phyloP scores from a whole-genome alignment of 495 filamentous ascomycete genomes.

The Barbatosphaeria neglecta region DNA sequence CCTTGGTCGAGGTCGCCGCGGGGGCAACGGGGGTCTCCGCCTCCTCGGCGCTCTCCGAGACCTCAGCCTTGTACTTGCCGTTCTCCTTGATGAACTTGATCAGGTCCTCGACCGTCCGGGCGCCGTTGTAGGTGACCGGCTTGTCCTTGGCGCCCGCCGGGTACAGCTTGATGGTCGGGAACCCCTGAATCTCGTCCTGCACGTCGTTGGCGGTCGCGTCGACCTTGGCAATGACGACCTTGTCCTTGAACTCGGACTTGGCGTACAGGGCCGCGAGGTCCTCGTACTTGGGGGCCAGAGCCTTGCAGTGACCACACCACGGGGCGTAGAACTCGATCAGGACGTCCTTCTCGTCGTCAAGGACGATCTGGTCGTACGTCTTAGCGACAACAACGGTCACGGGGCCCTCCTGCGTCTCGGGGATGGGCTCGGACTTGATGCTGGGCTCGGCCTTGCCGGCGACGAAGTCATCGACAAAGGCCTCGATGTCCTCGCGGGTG shows the following conservation, averaged over 20 bases:
- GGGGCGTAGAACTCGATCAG: constrained; percentile 97
- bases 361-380: constrained; percentile 84
- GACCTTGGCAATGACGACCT: constrained; percentile 94
- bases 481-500: constrained; percentile 58
- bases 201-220: constrained; percentile 96
- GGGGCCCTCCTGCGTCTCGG: constrained; percentile 84
- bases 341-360: constrained; percentile 93
- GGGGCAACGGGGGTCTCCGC: constrained; percentile 43
- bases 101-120: constrained; percentile 87
- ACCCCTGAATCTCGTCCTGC: constrained; percentile 90
- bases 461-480: constrained; percentile 77
- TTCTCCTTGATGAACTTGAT: constrained; percentile 90
- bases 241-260: constrained; percentile 57
- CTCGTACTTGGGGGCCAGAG: constrained; percentile 79
- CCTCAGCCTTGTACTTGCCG: constrained; percentile 68
- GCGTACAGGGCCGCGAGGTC: constrained; percentile 77
- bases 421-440: constrained; percentile 97
- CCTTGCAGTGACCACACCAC: constrained; percentile 99
- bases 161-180: constrained; percentile 99
- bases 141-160: constrained; percentile 77
- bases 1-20: constrained; percentile 33
- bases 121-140: constrained; percentile 77
- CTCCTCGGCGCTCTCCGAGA: constrained; percentile 40
- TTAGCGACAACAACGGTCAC: constrained; percentile 87
- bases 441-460: constrained; percentile 83